Evolutionary conservation across 192 early-diverging fungal species (phyloP), one percentile per base, ranked within the genome.

Genomic region (Backusella sp.): DNA sequence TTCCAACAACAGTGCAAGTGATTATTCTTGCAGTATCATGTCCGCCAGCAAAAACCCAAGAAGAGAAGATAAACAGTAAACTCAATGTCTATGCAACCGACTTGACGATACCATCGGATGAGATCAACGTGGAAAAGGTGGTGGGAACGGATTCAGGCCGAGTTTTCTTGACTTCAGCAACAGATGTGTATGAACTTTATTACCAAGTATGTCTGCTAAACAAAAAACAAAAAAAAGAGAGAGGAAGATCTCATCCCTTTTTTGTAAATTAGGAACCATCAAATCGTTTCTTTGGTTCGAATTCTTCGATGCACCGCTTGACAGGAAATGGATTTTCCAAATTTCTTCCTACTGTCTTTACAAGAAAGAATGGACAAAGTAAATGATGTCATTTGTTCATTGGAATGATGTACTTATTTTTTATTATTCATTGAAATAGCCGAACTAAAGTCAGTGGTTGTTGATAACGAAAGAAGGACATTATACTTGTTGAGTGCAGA

Each of bases 1-100:
- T 99, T 21, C 92, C 96, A 0, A 99, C 97, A 21, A 91, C 93
- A 28, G 84, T 97, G 15, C 94, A 99, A 78, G 87, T 98, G n/a
- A 90, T 93, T 36, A 73, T 97, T 2, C 86, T 97, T 75, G 95
- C 56, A 62, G 94, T 32, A 81, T 97, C 23, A 85, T 93, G 15
- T 82, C 86, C 70, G 81, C 80, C 30, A 66, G 32, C 28, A 35
- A 59, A 49, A 32, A 80, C 11, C 44, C 46, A 26, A 32, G 76
- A 59, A 66, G 34, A 19, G 39, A 39, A 74, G 7, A 41, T 14
- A 28, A 26, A n/a, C 9, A 39, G n/a, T 26, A 41, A 23, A 41
- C 36, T 96, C 8, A 90, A 89, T 8, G 83, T 97, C 14, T 97
- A 90, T 72, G 84, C 88, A 12, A 97, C 96, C 28, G 90, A 96